Base-by-base conservation (phyloP, 1,284 basidiomycete genomes). In the Trichosporon ovoides region DNA sequence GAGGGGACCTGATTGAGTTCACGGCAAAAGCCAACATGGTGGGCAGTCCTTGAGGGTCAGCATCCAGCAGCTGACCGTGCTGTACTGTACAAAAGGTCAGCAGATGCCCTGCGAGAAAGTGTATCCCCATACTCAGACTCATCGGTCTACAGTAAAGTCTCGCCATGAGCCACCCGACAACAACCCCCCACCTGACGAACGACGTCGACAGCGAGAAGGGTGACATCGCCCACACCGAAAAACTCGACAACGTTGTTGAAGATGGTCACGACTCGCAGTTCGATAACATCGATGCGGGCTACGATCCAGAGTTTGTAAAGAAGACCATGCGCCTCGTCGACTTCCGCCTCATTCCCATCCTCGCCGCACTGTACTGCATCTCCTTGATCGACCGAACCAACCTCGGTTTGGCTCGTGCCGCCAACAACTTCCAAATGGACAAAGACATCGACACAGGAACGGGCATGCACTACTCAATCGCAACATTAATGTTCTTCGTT, bases 401-500 rank as follows among this genome's bases (percentile, higher is more conserved):
- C 56, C 64, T 76, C 33, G 64, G 64, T 0, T 63, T 70, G 13
- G 75, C 73, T 4, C 73, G 73, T 14, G 51, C 53, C 0, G 61
- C 58, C 53, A 63, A 63, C 54, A 1, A 24, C 1, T 7, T 19
- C 16, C 40, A 53, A n/a, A 76, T 75, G 68, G 60, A 63, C 22
- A 46, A 28, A 5, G 61, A 58, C 12, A 55, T 76, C 20, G 77
- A 75, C 12, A 72, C 75, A 28, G 67, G 75, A 37, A 22, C 11
- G 13, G 43, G 43, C 13, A 28, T 16, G 12, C 69, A 76, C 33
- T 78, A 76, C 64, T 67, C 70, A 19, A 69, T 77, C 57, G 67
- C 69, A 43, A 66, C 70, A 1, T 55, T 76, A 14, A 59, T 74
- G 14, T 75, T 77, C 66, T 77, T 76, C 62, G 59, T 74, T 22